phyloP scores from a whole-genome alignment of 805 yeast genomes.

The Wickerhamiella kurtzmanii region DNA sequence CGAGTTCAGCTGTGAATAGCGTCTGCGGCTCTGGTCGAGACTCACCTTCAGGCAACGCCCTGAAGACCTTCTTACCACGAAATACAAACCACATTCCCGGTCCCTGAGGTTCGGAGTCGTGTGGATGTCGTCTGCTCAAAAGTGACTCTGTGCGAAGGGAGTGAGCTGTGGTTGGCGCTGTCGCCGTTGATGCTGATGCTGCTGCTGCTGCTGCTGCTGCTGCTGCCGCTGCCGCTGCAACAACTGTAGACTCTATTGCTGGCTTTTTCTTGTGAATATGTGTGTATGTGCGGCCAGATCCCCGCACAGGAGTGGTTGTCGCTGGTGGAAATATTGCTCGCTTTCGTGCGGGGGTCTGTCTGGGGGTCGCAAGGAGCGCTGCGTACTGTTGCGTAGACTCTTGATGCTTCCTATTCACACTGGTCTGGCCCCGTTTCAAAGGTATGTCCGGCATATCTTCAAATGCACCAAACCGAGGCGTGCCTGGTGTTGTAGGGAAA shows the following conservation, averaged over 20 bases:
- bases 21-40: slow-evolving; percentile 15
- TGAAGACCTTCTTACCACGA: slow-evolving; percentile 27
- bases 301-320: slow-evolving; percentile 14
- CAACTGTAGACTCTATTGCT: not conserved
- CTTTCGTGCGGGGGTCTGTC: slow-evolving; percentile 9
- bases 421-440: not conserved
- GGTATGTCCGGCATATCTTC: slow-evolving; percentile 14
- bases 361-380: slow-evolving; percentile 7
- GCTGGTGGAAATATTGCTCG: slow-evolving; percentile 17
- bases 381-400: not conserved
- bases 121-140: slow-evolving; percentile 15
- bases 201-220: not conserved
- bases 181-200: not conserved
- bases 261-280: not conserved
- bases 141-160: no score
- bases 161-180: no score
- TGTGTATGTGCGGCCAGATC: slow-evolving; percentile 17
- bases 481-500: slow-evolving; percentile 18
- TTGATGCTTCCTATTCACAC: no score
- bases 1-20: slow-evolving; percentile 12
- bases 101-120: slow-evolving; percentile 15
- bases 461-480: slow-evolving; percentile 20
- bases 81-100: slow-evolving; percentile 29
- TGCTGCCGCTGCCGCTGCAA: not conserved
- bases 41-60: slow-evolving; percentile 23